Evolutionary conservation across 2,329 filamentous ascomycete genomes (phyloP), one percentile per base, ranked within the genome.

Genomic region (Orbilia oligospora): DNA sequence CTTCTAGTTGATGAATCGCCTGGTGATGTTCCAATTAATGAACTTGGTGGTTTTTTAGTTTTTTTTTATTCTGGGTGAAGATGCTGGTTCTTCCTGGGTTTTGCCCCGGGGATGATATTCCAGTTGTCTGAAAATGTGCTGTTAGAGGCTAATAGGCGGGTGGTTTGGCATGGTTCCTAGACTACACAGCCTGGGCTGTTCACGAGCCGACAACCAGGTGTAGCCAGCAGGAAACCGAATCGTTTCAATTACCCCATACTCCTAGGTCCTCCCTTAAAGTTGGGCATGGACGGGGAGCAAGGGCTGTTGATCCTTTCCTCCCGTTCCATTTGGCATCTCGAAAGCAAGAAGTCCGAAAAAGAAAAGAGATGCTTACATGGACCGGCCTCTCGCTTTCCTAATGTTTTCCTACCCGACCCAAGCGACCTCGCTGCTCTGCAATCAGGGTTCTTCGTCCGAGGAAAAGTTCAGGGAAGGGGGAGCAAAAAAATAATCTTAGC

Each of bases 161-260:
- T 51, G 51, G 56, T 76, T 71, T 77, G 61, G 63, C 67, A 66
- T 77, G 73, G 63, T 71, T 71, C 51, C 63, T 53, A n/a, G 33
- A 67, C 67, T 27, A 71, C 63, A 61, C 73, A 69, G 65, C 71
- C 72, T 76, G 66, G 66, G 66, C 61, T 53, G 70, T 73, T 73
- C 70, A 76, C 58, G 66, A 71, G 66, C 73, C 67, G 66, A 63
- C 30, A 77, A 63, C 67, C 71, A 69, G 71, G 71, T 64, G 55
- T 64, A 36, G 71, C 71, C 55, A 70, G 72, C 72, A 76, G 67
- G 51, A 77, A 77, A 71, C 67, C 68, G 75, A 72, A 27, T 71
- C 61, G 75, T 77, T 71, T 64, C 61, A 77, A 71, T 77, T 76
- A 71, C 72, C 66, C 66, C 66, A 77, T 71, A 77, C 49, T 72